These are phyloP conservation scores for Phytopythium litorale DNA, from an alignment of 352 stramenopile genomes.

Conservation along the genomic window DNA sequence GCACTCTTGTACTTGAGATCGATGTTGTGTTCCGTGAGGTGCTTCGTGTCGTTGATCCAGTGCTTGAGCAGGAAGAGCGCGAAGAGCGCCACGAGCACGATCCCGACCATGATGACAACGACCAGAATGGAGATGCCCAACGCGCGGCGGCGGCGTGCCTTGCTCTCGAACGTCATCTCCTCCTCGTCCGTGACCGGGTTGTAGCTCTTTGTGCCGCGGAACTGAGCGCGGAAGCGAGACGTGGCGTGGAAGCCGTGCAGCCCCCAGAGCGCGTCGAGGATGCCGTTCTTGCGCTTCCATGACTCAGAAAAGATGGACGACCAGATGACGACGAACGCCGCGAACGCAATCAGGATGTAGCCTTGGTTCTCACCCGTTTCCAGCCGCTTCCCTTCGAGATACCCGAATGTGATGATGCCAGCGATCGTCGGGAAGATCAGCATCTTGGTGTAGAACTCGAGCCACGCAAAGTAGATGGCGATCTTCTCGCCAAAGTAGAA, in stretches of 20 bases:
- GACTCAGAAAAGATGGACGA: constrained; percentile 82
- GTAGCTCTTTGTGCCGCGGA: constrained; percentile 69
- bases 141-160: constrained; percentile 40
- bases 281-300: constrained; percentile 87
- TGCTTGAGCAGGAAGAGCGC: constrained; percentile 78
- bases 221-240: constrained; percentile 81
- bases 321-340: constrained; percentile 86
- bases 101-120: constrained; percentile 70
- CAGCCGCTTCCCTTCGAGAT: constrained; percentile 41
- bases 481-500: constrained; percentile 92
- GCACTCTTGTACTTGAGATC: constrained; percentile 34
- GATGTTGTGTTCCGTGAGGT: constrained; percentile 24
- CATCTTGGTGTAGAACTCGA: constrained; percentile 93
- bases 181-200: constrained; percentile 62
- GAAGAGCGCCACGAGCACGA: constrained; percentile 62
- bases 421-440: constrained; percentile 74
- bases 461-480: constrained; percentile 90
- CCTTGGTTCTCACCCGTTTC: constrained; percentile 41
- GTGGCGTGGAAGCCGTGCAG: constrained; percentile 68
- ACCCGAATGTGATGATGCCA: constrained; percentile 74
- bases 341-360: constrained; percentile 76
- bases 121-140: constrained; percentile 59
- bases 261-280: constrained; percentile 85
- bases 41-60: constrained; percentile 41
- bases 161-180: constrained; percentile 70